Evolutionary conservation across 2,329 filamentous ascomycete species (phyloP).

Genomic region (Stagonosporopsis rhizophila): DNA sequence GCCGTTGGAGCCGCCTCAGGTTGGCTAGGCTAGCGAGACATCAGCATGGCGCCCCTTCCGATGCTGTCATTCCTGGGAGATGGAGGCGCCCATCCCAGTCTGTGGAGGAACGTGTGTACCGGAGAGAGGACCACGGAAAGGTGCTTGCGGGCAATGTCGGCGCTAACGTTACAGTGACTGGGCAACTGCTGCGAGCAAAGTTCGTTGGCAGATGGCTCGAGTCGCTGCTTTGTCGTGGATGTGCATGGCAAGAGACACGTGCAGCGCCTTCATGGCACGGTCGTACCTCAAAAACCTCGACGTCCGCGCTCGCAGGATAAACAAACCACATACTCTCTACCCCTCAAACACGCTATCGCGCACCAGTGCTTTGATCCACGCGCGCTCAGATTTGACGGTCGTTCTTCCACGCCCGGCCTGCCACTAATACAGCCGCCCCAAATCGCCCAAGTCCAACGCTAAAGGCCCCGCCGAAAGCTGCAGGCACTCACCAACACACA

Average conservation of each 20-base stretch:
- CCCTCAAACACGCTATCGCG: constrained; percentile 4
- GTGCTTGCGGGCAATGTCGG: constrained; percentile 21
- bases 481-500: constrained; percentile 41
- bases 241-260: constrained; percentile 14
- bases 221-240: constrained; percentile 15
- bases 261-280: constrained; percentile 11
- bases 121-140: constrained; percentile 8
- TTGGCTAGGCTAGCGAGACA: constrained; percentile 9
- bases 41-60: constrained; percentile 4
- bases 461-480: constrained; percentile 45
- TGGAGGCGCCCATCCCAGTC: constrained; percentile 15
- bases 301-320: not conserved
- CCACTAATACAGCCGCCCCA: constrained; percentile 13
- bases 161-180: constrained; percentile 7
- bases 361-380: constrained; percentile 7
- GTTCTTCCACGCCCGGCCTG: constrained; percentile 17
- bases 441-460: constrained; percentile 9
- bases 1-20: constrained; percentile 6
- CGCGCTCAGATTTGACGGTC: constrained; percentile 11
- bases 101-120: constrained; percentile 14
- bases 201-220: constrained; percentile 1
- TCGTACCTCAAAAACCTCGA: not conserved
- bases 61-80: constrained; percentile 16
- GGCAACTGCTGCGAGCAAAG: constrained; percentile 15
- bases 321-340: not conserved